phyloP scores from a whole-genome alignment of 192 early-diverging fungal genomes.

The Coemansia interrupta region DNA sequence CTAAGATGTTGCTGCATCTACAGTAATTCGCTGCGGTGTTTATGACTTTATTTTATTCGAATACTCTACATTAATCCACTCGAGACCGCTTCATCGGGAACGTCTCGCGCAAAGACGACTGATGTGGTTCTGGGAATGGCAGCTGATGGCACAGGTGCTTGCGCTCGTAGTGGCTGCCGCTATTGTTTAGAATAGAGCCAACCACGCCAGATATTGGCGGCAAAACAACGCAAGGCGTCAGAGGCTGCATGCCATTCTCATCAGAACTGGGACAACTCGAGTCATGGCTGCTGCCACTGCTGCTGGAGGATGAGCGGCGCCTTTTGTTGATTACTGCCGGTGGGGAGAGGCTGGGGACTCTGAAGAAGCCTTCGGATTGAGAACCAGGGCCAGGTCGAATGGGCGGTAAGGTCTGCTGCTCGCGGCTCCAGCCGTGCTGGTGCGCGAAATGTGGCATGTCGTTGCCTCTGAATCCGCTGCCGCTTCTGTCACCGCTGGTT shows the following conservation, averaged over 20 bases:
- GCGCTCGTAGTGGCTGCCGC: no score
- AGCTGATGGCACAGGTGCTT: conserved; percentile 3
- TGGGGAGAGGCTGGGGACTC: conserved; percentile 43
- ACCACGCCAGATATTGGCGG: conserved; percentile 35
- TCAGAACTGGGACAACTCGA: conserved; percentile 9
- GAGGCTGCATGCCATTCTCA: conserved; percentile 6
- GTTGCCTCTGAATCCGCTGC: background rate
- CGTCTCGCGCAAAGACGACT: conserved; percentile 45
- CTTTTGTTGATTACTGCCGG: conserved; percentile 8
- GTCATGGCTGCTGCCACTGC: conserved; percentile 15
- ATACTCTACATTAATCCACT: background rate
- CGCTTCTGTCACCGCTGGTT: background rate
- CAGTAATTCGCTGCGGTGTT: no score
- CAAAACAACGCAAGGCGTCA: conserved; percentile 16
- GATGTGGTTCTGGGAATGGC: conserved; percentile 4
- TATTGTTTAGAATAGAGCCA: conserved; percentile 3
- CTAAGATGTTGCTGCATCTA: no score
- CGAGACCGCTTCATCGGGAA: conserved; percentile 28
- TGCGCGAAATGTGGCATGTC: background rate
- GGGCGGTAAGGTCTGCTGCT: conserved; percentile 23
- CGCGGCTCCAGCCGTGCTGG: conserved; percentile 5
- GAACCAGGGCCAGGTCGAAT: conserved; percentile 34
- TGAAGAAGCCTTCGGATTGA: conserved; percentile 17
- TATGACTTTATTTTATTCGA: no score
- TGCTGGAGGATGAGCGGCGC: conserved; percentile 21